Conservation (phyloP, 495 filamentous ascomycete genomes). For the Podospora anserina region DNA sequence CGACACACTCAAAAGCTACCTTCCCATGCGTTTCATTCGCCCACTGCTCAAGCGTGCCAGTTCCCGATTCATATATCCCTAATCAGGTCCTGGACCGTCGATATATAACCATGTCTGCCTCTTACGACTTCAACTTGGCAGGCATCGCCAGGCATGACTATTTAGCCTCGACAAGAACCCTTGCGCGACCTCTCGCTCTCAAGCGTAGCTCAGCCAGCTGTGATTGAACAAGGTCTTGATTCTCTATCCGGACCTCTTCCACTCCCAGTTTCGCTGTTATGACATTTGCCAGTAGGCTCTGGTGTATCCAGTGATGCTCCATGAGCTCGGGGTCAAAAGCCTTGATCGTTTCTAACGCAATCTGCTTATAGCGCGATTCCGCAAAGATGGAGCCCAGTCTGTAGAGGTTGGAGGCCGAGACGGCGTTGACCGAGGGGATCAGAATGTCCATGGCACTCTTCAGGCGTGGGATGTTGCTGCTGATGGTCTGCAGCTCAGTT, state of each 20-base stretch:
- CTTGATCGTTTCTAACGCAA: conserved; percentile 69
- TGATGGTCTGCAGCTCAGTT: conserved; percentile 60
- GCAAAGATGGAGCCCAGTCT: conserved; percentile 69
- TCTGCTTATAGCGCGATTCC: conserved; percentile 58
- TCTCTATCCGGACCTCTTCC: conserved; percentile 11
- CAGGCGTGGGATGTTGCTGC: conserved; percentile 77
- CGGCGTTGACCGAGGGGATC: conserved; percentile 83
- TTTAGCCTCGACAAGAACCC: conserved; percentile 12
- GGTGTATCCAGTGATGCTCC: conserved; percentile 88
- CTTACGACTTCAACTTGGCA: no score
- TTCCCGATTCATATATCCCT: no score
- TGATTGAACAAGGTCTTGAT: conserved; percentile 8
- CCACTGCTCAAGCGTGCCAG: no score
- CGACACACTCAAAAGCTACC: no score
- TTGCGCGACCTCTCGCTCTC: conserved; percentile 21
- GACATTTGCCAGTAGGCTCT: conserved; percentile 70
- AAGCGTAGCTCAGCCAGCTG: conserved; percentile 9
- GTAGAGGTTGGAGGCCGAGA: conserved; percentile 78
- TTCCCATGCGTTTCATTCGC: no score
- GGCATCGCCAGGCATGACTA: background rate
- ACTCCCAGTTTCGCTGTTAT: conserved; percentile 62
- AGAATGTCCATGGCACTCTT: conserved; percentile 93
- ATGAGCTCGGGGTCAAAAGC: conserved; percentile 88
- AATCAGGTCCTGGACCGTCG: no score
- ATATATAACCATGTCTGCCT: no score